Evolutionary conservation across 2,329 filamentous ascomycete species (phyloP), one percentile per base, ranked within the genome.

Genomic region (Xylariaceae sp.): DNA sequence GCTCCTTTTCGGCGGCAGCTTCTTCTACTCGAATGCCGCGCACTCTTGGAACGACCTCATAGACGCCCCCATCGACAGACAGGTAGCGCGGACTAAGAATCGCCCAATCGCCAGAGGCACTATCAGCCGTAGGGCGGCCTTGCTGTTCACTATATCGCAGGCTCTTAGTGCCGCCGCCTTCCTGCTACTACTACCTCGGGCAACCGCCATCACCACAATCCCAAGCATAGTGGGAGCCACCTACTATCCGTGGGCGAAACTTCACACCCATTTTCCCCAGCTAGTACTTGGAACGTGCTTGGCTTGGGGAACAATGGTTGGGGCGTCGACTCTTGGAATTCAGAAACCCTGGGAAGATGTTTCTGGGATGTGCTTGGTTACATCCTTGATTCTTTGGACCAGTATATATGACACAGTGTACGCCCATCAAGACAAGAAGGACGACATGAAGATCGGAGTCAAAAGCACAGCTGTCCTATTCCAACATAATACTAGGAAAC

Each of bases 321-420:
- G 59, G 3, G 42, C 33, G 10, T 9, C 47, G 2, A 51, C 55
- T 1, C 40, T 56, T 42, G 51, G 53, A 1, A n/a, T 43, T 0
- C 38, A 38, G 1, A 19, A 33, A 6, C 54, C 51, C 4, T 57
- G 51, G 52, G 42, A 4, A 1, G 47, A 54, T 14, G 2, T 36
- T 6, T 44, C 55, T 7, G 50, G 49, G 1, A 11, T 54, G 9
- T 54, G 44, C 19, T 51, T 63, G 5, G 15, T 59, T 3, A 1
- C 49, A 1, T 55, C 56, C 10, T 46, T 35, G 5, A 48, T 56
- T 1, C 19, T 60, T 2, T 66, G 62, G 62, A 49, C 46, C 1
- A 42, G 59, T 11, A 54, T 62, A 14, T 66, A 53, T 41, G 64
- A 66, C 44, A 66, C 62, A 2, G 59, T 66, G 12, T 67, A 66